These are phyloP conservation scores for Fusarium burgessii DNA, from an alignment of 2,329 filamentous ascomycete species.

Conservation along the genomic window DNA sequence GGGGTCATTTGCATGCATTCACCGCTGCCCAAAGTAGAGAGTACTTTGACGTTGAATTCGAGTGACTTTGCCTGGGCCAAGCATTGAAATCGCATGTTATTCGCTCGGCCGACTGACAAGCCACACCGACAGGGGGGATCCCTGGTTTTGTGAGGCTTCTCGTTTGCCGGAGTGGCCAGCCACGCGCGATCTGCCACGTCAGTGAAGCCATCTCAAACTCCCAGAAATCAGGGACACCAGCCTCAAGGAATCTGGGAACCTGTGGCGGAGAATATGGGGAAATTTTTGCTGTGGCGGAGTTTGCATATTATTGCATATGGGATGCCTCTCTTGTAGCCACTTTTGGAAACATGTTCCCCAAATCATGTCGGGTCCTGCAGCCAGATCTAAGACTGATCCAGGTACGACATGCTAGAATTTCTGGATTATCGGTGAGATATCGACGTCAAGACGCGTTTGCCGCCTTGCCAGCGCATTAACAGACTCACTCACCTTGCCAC, in stretches of 20 bases:
- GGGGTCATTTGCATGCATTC: slow-evolving; percentile 34
- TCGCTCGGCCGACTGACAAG: slow-evolving; percentile 39
- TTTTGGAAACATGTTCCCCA: slow-evolving; percentile 39
- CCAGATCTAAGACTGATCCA: slow-evolving; percentile 40
- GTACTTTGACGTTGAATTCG: slow-evolving; percentile 45
- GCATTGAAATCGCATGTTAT: slow-evolving; percentile 25
- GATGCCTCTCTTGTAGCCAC: slow-evolving; percentile 45
- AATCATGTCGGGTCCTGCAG: slow-evolving; percentile 33
- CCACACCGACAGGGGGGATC: slow-evolving; percentile 37
- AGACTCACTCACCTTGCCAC: slow-evolving; percentile 34
- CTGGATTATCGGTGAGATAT: slow-evolving; percentile 1
- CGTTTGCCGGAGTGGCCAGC: slow-evolving; percentile 46
- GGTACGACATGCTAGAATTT: slow-evolving; percentile 17
- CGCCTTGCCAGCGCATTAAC: slow-evolving; percentile 43
- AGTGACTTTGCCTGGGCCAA: slow-evolving; percentile 49
- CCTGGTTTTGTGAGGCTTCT: slow-evolving; percentile 31
- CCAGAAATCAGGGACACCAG: slow-evolving; percentile 47
- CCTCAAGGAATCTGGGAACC: slow-evolving; percentile 49
- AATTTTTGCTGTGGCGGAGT: slow-evolving; percentile 54
- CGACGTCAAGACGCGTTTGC: slow-evolving; percentile 42
- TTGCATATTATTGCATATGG: slow-evolving; percentile 24
- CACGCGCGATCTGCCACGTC: slow-evolving; percentile 58
- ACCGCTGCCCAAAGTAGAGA: slow-evolving; percentile 45
- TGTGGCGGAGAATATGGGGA: slow-evolving; percentile 35
- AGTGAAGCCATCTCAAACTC: slow-evolving; percentile 36